Evolutionary conservation across 1,284 basidiomycete genomes (phyloP), one percentile per base, ranked within the genome.

Genomic region (Hymenochaete sp.): DNA sequence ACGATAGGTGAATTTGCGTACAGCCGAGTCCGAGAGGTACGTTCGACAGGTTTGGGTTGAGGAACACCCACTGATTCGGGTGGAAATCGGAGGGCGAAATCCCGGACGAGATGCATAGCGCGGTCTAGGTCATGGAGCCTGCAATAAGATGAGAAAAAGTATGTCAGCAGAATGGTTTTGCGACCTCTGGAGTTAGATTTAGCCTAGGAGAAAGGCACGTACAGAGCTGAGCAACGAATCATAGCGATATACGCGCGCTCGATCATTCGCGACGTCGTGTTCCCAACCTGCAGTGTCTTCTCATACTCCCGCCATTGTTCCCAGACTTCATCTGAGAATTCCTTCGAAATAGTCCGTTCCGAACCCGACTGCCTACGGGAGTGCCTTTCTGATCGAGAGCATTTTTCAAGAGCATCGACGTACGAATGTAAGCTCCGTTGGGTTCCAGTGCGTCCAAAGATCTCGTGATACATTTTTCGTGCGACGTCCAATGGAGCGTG

Each of bases 371-470:
- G 60, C 21, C 62, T 58, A n/a, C n/a, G n/a, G n/a, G n/a, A n/a
- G n/a, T n/a, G n/a, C n/a, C n/a, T n/a, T n/a, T n/a, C n/a, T n/a
- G n/a, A n/a, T n/a, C n/a, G n/a, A 0, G 72, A 68, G 52, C 84
- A 86, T 21, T 77, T 66, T 56, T 89, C 82, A 21, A 93, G 64
- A 0, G 81, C 75, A 44, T 80, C 75, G 13, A 83, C 62, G 54
- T 75, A 82, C 3, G 73, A 68, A 48, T 72, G 68, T 13, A 75
- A 72, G 48, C 77, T 80, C 18, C 70, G 67, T 42, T 53, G 47
- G 0, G 78, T 61, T 3, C 60, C 62, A 2, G 71, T 57, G 1
- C 67, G 60, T 9, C 61, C 58, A 49, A 74, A 82, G 2, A 81
- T 49, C 5, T 61, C 62, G 48, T 66, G 57, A 56, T 79, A 82